These are phyloP conservation scores for Chrysosporium queenslandicum DNA, from an alignment of 2,329 filamentous ascomycete genomes.

Conservation along the genomic window DNA sequence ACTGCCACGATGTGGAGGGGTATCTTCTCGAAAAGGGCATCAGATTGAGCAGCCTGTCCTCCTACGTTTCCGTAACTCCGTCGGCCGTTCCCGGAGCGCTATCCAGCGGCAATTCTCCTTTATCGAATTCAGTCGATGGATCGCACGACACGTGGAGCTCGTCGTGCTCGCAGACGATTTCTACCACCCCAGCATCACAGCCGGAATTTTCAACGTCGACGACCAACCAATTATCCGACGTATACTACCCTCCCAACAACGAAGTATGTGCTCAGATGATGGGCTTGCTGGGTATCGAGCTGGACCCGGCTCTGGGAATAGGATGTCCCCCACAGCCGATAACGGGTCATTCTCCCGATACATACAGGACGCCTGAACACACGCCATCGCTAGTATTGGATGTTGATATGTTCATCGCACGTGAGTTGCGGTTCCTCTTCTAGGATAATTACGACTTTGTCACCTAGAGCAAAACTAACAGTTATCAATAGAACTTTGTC, in stretches of 20 bases:
- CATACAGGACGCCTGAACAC: background rate
- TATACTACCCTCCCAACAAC: conserved; percentile 2
- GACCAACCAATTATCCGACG: background rate
- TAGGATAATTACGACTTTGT: background rate
- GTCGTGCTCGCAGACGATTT: background rate
- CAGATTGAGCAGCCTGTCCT: conserved; percentile 23
- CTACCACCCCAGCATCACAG: background rate
- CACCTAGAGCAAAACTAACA: too few relatives aligned
- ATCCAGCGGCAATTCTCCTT: background rate
- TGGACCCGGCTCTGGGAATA: background rate
- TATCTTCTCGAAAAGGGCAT: conserved; percentile 49
- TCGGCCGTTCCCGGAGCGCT: background rate
- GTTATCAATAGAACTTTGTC: conserved; percentile 8
- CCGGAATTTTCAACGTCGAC: background rate
- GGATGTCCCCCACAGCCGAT: background rate
- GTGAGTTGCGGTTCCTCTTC: conserved; percentile 16
- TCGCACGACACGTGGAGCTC: background rate
- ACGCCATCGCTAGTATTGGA: conserved; percentile 17
- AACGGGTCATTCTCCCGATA: background rate
- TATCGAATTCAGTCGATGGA: background rate
- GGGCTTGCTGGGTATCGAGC: conserved; percentile 1
- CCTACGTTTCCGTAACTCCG: conserved; percentile 22
- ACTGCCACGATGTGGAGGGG: conserved; percentile 63
- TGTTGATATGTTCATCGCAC: conserved; percentile 23
- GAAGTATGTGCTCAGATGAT: conserved; percentile 7